A percentile compares a stretch with the other conserved stretches of the same genome.
Conservation (phyloP, 164 flowering plant genomes). For the Tetracentron sinense region DNA sequence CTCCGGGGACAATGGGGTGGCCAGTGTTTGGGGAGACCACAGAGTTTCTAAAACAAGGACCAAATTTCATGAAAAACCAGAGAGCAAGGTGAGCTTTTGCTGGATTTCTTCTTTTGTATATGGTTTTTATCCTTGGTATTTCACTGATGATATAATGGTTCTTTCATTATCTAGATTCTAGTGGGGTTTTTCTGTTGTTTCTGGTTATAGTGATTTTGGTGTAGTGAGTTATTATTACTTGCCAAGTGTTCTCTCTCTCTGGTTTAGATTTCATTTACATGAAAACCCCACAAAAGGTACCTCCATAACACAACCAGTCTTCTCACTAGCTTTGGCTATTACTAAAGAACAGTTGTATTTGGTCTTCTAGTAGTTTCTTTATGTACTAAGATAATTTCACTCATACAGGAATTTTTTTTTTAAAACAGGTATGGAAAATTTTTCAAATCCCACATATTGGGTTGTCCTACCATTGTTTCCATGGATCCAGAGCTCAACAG, state of each 20-base stretch:
- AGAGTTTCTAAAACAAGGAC: slow-evolving; percentile 88
- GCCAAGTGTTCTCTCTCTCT: not conserved
- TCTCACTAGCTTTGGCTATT: not conserved
- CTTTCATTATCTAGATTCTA: not conserved
- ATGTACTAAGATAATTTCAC: not conserved
- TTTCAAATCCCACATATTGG: slow-evolving; percentile 88
- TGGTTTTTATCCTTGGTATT: not conserved
- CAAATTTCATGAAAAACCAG: slow-evolving; percentile 80
- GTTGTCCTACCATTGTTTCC: slow-evolving; percentile 84
- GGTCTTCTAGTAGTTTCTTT: not conserved
- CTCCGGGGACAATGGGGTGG: slow-evolving; percentile 99
- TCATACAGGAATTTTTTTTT: not conserved
- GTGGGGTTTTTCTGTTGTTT: not conserved
- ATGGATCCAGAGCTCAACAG: slow-evolving; percentile 97
- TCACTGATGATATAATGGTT: not conserved
- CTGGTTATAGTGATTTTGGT: slow-evolving; percentile 1
- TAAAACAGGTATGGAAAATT: slow-evolving; percentile 67
- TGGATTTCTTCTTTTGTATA: not conserved
- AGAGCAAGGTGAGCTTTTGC: slow-evolving; percentile 58
- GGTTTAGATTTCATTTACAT: not conserved
- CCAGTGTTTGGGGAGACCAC: slow-evolving; percentile 92
- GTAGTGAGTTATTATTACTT: not conserved
- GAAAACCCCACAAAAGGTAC: not conserved
- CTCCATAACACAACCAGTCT: not conserved
- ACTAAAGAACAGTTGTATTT: too few relatives aligned